Percentiles rank a stretch among this genome's conserved stretches.
Conservation (phyloP, 192 early-diverging fungal genomes). For the Umbelopsis isabellina region DNA sequence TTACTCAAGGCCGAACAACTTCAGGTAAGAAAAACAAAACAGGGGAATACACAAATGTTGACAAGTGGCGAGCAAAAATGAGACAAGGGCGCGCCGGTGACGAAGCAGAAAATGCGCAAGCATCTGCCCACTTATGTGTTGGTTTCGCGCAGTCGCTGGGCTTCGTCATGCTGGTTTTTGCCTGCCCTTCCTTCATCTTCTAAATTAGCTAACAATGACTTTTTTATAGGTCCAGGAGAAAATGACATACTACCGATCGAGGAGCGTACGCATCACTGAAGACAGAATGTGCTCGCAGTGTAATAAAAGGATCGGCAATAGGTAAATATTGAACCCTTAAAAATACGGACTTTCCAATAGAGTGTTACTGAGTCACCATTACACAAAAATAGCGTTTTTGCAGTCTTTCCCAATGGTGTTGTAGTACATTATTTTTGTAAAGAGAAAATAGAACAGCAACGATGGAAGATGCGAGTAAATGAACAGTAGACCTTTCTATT, state of each 20-base stretch:
- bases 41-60: too few species aligned
- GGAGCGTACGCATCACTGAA: slow-evolving; percentile 69
- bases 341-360: neutral
- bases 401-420: slow-evolving; percentile 69
- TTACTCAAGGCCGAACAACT: slow-evolving; percentile 67
- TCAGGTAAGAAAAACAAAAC: slow-evolving; percentile 50
- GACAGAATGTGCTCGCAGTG: slow-evolving; percentile 79
- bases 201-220: neutral
- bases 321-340: slow-evolving; percentile 38
- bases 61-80: too few species aligned
- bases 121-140: too few species aligned
- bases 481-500: neutral
- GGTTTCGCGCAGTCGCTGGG: too few species aligned
- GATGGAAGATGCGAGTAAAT: slow-evolving; percentile 31
- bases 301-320: slow-evolving; percentile 64
- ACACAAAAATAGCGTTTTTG: slow-evolving; percentile 63
- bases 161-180: neutral
- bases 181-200: too few species aligned
- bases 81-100: too few species aligned
- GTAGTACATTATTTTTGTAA: slow-evolving; percentile 80
- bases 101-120: too few species aligned
- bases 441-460: slow-evolving; percentile 49
- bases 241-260: slow-evolving; percentile 57
- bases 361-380: neutral
- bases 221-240: slow-evolving; percentile 64